Evolutionary conservation across 129 eudicot genomes (phyloP).

Genomic region (Saussurea involucrata): DNA sequence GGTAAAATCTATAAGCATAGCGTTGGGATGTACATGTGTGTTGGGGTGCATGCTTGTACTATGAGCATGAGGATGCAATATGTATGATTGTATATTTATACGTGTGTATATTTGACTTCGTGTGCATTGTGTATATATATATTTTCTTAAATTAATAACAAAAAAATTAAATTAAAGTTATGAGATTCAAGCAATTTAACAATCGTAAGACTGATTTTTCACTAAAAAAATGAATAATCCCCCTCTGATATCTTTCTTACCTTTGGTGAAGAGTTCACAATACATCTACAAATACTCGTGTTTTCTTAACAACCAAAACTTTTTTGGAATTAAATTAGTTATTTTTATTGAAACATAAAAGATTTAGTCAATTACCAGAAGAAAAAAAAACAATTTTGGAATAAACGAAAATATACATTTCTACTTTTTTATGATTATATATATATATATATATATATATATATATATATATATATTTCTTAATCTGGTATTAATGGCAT

Average conservation of each 20-base stretch:
- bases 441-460: not conserved
- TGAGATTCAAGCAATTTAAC: no score
- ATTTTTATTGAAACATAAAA: no score
- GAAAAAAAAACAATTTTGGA: not conserved
- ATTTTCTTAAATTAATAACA: not conserved
- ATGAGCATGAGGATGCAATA: not conserved
- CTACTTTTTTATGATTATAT: not conserved
- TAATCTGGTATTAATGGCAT: not conserved
- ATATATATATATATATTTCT: not conserved
- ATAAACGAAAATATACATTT: no score
- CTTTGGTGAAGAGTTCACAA: not conserved
- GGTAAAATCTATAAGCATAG: not conserved
- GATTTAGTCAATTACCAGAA: not conserved
- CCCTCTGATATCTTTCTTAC: not conserved
- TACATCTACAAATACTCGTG: not conserved
- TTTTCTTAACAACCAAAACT: not conserved
- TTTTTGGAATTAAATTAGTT: no score
- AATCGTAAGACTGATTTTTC: no score
- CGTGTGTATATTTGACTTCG: not conserved
- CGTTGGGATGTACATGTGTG: not conserved
- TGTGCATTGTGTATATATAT: not conserved
- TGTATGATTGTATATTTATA: not conserved
- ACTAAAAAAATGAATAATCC: no score
- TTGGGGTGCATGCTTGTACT: not conserved
- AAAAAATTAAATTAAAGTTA: no score